Base-by-base conservation (phyloP, 169 alveolate species). In the Eimeria zaria region DNA sequence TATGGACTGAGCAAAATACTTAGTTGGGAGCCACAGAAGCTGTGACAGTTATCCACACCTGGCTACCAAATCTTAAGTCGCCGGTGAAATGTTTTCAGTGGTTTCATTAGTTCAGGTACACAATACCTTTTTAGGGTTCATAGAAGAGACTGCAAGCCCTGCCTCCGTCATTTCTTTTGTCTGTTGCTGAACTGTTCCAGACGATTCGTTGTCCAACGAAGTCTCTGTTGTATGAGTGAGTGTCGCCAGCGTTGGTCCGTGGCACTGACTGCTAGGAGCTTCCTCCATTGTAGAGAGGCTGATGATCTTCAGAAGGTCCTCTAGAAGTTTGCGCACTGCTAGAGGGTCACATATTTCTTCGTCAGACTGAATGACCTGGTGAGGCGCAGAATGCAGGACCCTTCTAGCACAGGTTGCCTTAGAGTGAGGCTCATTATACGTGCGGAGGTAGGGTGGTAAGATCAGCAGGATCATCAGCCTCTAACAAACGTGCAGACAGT, bases 221-320 rank as follows among this genome's bases (percentile, higher is more conserved):
- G 64, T 41, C 24, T 24, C 62, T 24, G 88, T 12, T n/a, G 88
- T 46, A 44, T 78, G 88, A 24, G 64, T 78, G 27, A 55, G 53
- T 39, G 74, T 39, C 51, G 74, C 53, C 91, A 33, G 53, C 55
- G 27, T 67, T 39, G 62, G 30, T 4, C 62, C 93, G 14, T 60
- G 76, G 81, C 93, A 48, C 12, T 60, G 80, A 20, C 60, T n/a
- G 44, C 22, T 39, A 7, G 93, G 80, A 51, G 93, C 81, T 51
- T 41, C 81, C 8, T 33, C 36, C 6, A 46, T n/a, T 85, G 93
- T 41, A 8, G 93, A 14, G 39, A 71, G 80, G 62, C 46, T 41
- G 36, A 85, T 60, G 44, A 62, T 62, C 30, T 85, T 85, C 16
- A 85, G 93, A 55, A 85, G 93, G 12, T 85, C 93, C 80, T 85